Evolutionary conservation across 1,139 yeast genomes (phyloP), one percentile per base, ranked within the genome.

Genomic region (Zygoascus hellenicus): DNA sequence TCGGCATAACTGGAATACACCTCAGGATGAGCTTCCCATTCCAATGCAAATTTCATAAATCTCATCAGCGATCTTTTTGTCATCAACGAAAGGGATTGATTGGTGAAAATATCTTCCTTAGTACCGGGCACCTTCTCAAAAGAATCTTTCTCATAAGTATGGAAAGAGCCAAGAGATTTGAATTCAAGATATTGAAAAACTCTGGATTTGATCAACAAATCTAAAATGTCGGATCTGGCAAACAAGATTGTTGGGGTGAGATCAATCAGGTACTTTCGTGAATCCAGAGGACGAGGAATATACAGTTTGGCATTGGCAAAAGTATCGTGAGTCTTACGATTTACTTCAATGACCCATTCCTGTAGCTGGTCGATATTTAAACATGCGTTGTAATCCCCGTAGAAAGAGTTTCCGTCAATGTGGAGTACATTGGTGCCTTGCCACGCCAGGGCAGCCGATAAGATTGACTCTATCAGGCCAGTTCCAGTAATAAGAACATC

Each of bases 361-460:
- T 83, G 81, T 55, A 89, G 67, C 65, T 90, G 96, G 57, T 87
- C 95, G 44, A 88, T 79, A 19, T 95, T 84, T 50, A 92, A 69
- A 11, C 96, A 85, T 4, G 97, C 90, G 39, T 82, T 76, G 45
- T 83, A 75, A 62, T 89, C 97, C 10, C 98, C 99, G 60, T 92
- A 92, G 64, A 85, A 83, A 34, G 78, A 75, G 59, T 87, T 83
- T 48, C 80, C 72, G 64, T 92, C 98, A 42, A 92, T 79, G 64
- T 92, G 98, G 47, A 92, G 72, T 14, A 92, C 97, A 54, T 76
- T 81, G 14, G 92, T 82, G 11, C 97, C 97, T 60, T 88, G 96
- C 97, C 98, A 92, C 13, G 97, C 84, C 48, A 92, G 72, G 0
- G 97, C 92, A 3, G 97, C 96, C 0, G 97, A 96, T 48, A 90